Conservation (phyloP, 768 basidiomycete genomes). For the Goffeauzyma gilvescens region DNA sequence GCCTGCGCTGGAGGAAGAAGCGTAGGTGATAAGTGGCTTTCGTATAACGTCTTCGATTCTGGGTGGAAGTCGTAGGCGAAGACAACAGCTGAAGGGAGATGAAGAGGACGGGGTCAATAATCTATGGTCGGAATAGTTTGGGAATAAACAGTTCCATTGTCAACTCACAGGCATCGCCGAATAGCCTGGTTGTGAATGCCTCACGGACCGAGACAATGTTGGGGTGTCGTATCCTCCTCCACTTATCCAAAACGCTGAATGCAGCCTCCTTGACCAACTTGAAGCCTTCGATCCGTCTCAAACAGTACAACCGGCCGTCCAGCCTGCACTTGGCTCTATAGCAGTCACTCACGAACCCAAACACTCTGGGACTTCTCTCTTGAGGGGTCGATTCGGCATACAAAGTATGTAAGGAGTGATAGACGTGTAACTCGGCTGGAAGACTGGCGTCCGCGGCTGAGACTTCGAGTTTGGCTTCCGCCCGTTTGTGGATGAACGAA, state of each 20-base stretch:
- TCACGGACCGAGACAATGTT: slow-evolving; percentile 65
- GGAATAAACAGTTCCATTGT: neutral
- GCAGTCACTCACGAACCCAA: slow-evolving; percentile 65
- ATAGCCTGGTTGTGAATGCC: slow-evolving; percentile 84
- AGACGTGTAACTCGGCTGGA: slow-evolving; percentile 75
- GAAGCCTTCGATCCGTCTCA: slow-evolving; percentile 78
- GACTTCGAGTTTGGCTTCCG: slow-evolving; percentile 24
- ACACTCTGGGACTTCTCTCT: slow-evolving; percentile 54
- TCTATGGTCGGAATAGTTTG: neutral
- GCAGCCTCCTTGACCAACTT: slow-evolving; percentile 63
- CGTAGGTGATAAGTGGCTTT: slow-evolving; percentile 42
- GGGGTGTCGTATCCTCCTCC: slow-evolving; percentile 70
- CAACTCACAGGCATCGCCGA: slow-evolving; percentile 70
- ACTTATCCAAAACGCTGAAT: slow-evolving; percentile 62
- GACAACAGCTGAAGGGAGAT: slow-evolving; percentile 49
- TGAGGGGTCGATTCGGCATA: slow-evolving; percentile 37
- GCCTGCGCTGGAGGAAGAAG: slow-evolving; percentile 14
- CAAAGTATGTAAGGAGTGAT: slow-evolving; percentile 67
- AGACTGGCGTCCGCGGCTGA: slow-evolving; percentile 39
- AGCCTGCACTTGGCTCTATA: slow-evolving; percentile 60
- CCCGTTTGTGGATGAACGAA: slow-evolving; percentile 27
- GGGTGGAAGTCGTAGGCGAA: slow-evolving; percentile 82
- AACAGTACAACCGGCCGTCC: slow-evolving; percentile 58
- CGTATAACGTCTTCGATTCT: slow-evolving; percentile 55
- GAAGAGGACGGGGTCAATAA: slow-evolving; percentile 5